A percentile compares a stretch with the other conserved stretches of the same genome.
Conservation (phyloP, 2,329 filamentous ascomycete genomes). For the Colletotrichum higginsianum region DNA sequence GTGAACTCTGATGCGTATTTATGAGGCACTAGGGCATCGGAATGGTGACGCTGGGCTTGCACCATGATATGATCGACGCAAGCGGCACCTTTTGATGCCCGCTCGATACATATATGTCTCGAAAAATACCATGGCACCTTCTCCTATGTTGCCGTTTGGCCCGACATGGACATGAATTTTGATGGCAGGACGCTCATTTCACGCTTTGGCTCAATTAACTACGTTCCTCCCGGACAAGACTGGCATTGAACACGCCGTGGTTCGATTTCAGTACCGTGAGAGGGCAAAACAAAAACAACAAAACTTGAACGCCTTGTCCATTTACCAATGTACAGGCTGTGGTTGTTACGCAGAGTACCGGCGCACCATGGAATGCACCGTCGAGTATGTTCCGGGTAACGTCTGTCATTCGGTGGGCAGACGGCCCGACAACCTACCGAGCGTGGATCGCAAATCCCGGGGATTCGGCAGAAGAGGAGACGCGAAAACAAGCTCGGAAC, state of each 20-base stretch:
- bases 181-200: neutral
- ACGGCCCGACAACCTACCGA: neutral
- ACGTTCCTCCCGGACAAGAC: no score
- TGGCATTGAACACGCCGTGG: neutral
- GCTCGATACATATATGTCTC: neutral
- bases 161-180: neutral
- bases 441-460: slow-evolving; percentile 23
- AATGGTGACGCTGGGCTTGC: no score
- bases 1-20: no score
- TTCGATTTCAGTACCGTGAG: no score
- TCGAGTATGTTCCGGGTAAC: neutral
- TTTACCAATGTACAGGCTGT: no score
- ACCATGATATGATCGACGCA: neutral
- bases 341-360: no score
- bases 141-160: neutral
- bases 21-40: no score
- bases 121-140: neutral
- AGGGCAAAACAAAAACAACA: no score
- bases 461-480: slow-evolving; percentile 25
- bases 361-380: no score
- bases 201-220: neutral
- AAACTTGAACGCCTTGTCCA: no score
- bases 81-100: neutral
- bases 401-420: neutral
- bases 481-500: slow-evolving; percentile 9